Base-by-base conservation (phyloP, 139 green algal species). In the Picochlorum costavermella region DNA sequence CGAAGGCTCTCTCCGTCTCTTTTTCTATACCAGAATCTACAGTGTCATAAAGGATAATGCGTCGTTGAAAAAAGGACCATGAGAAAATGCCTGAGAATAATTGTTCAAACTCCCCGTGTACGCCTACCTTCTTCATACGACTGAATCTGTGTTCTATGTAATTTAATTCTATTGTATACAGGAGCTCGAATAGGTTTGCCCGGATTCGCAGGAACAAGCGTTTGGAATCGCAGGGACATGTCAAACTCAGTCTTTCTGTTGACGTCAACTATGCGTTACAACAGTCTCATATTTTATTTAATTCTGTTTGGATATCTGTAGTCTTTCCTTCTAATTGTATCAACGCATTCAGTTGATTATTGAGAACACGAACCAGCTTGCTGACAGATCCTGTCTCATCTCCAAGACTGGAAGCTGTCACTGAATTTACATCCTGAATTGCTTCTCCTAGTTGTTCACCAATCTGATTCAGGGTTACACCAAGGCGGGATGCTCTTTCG, bases 321-420 rank as follows among this genome's bases (percentile, higher is more conserved):
- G 61, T 44, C 2, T 56, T 63, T 11, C 43, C 37, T 29, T 76
- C 70, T 36, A 72, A 30, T 62, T 76, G 63, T 36, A 43, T n/a
- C 6, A 91, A 71, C n/a, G 84, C 81, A 71, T 90, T 85, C 75
- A 95, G 87, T 79, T 95, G 88, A 70, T 89, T 90, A 76, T 95
- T 95, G 12, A 95, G 76, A 67, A 95, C 87, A 65, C 78, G 79
- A 63, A 95, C 84, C 6, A 90, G 71, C 26, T 86, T 86, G 55
- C 78, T 86, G 49, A 96, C 64, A 3, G 88, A 86, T 28, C 70
- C 84, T 28, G 45, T 51, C 10, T 73, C 53, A 65, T 89, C 76
- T 8, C 83, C 81, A 36, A 84, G 56, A 36, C 65, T 70, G 3
- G 75, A 67, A 4, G 78, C 73, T 57, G 64, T 73, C 25, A 56